A percentile compares a stretch with the other conserved stretches of the same genome.
Evolutionary conservation across 1,139 yeast genomes (phyloP).

Genomic region (Blastobotrys illinoisensis): DNA sequence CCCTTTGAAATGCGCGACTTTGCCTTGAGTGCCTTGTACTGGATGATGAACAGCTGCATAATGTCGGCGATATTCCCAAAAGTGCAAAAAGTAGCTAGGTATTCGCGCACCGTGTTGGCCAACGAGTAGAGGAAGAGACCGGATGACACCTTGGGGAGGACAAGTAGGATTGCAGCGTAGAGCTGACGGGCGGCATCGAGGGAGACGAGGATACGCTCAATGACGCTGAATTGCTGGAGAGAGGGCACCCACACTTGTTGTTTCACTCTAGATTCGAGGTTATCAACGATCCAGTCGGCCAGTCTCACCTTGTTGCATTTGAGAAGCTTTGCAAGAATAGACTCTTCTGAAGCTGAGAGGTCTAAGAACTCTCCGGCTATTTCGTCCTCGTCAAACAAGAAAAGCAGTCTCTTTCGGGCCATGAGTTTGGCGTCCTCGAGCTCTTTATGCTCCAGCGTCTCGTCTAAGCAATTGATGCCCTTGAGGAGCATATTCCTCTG

Average conservation of each 20-base stretch:
- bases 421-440: conserved; percentile 7
- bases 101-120: conserved; percentile 22
- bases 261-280: conserved; percentile 8
- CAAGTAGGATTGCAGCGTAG: conserved; percentile 20
- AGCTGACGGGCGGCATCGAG: conserved; percentile 22
- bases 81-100: conserved; percentile 22
- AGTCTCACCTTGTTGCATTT: conserved; percentile 18
- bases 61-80: conserved; percentile 23
- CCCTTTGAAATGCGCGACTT: conserved; percentile 25
- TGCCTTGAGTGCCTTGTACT: conserved; percentile 19
- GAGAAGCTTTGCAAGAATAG: conserved; percentile 6
- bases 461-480: conserved; percentile 10
- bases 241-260: conserved; percentile 4
- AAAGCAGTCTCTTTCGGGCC: conserved; percentile 7
- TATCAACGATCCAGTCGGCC: conserved; percentile 17
- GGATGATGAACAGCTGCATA: conserved; percentile 21
- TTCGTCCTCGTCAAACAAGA: conserved; percentile 11
- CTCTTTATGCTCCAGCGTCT: conserved; percentile 4
- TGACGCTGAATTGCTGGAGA: conserved; percentile 22
- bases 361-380: conserved; percentile 9
- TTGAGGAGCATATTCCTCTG: conserved; percentile 24
- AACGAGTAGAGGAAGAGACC: conserved; percentile 21
- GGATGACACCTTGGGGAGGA: conserved; percentile 19
- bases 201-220: conserved; percentile 19
- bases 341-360: conserved; percentile 10